A percentile compares a stretch with the other conserved stretches of the same genome.
Evolutionary conservation across 1,284 basidiomycete species (phyloP).

Genomic region (Papiliotrema terrestris): DNA sequence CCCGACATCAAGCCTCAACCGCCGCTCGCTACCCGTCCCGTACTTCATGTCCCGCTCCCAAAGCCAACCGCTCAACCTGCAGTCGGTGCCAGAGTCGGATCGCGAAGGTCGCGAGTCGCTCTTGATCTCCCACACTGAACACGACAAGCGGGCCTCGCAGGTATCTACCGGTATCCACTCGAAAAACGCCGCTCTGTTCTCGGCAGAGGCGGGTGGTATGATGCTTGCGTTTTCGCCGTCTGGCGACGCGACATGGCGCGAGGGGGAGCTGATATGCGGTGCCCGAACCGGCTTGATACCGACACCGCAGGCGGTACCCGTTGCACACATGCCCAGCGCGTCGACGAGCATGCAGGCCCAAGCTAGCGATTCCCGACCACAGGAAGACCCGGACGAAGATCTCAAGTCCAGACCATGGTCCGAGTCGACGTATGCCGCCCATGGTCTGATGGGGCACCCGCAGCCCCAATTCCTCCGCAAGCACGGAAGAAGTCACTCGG

Average conservation of each 20-base stretch:
- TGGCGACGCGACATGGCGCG: constrained; percentile 18
- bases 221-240: constrained; percentile 31
- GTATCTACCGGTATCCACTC: constrained; percentile 31
- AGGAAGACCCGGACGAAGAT: constrained; percentile 7
- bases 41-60: constrained; percentile 12
- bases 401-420: constrained; percentile 28
- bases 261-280: constrained; percentile 21
- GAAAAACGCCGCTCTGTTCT: constrained; percentile 30
- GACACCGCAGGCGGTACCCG: constrained; percentile 8
- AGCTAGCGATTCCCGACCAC: background rate
- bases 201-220: constrained; percentile 37
- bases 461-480: constrained; percentile 6
- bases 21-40: constrained; percentile 2
- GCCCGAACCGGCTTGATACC: constrained; percentile 14
- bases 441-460: constrained; percentile 2
- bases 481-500: constrained; percentile 35
- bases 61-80: constrained; percentile 17
- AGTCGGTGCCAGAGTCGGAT: background rate
- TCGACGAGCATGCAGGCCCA: background rate
- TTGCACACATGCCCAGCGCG: background rate
- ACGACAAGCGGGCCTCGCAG: constrained; percentile 18
- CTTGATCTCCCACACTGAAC: background rate
- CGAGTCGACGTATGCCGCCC: constrained; percentile 21
- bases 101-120: background rate
- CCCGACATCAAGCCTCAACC: constrained; percentile 3